Evolutionary conservation across 1,139 yeast species (phyloP).

Genomic region (Candida sanyaensis): DNA sequence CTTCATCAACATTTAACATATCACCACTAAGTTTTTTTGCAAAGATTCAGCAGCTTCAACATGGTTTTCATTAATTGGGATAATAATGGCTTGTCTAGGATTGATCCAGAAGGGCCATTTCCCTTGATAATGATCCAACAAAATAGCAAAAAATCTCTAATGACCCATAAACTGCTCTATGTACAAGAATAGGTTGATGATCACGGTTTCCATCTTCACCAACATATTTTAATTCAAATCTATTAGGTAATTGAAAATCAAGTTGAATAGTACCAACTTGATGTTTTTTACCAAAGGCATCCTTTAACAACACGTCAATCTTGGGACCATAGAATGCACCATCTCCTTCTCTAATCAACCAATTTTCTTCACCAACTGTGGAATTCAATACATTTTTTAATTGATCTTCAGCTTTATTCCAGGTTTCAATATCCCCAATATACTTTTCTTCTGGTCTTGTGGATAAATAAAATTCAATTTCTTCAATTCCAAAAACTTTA

Average conservation of each 20-base stretch:
- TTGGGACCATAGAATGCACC: slow-evolving; percentile 99
- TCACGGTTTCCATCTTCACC: slow-evolving; percentile 48
- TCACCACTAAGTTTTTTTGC: slow-evolving; percentile 55
- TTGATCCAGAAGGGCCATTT: slow-evolving; percentile 99
- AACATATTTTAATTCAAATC: slow-evolving; percentile 75
- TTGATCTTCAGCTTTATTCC: slow-evolving; percentile 84
- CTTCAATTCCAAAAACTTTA: slow-evolving; percentile 68
- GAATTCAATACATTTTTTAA: slow-evolving; percentile 64
- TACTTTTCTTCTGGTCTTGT: slow-evolving; percentile 85
- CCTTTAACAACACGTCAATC: slow-evolving; percentile 84
- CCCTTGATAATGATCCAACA: slow-evolving; percentile 89
- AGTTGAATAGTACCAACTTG: slow-evolving; percentile 96
- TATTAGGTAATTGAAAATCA: slow-evolving; percentile 89
- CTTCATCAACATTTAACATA: slow-evolving; percentile 25
- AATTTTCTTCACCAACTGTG: slow-evolving; percentile 53
- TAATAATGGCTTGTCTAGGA: slow-evolving; percentile 87
- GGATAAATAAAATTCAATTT: slow-evolving; percentile 74
- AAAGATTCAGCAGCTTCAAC: slow-evolving; percentile 53
- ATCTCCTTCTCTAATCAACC: slow-evolving; percentile 86
- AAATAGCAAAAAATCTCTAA: slow-evolving; percentile 88
- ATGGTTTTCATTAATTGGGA: slow-evolving; percentile 74
- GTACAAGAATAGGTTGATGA: slow-evolving; percentile 84
- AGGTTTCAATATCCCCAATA: slow-evolving; percentile 79
- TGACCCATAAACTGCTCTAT: slow-evolving; percentile 94
- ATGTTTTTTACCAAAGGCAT: slow-evolving; percentile 80